phyloP scores from a whole-genome alignment of 305 asterid genomes.

The Stenogyne calaminthoides region DNA sequence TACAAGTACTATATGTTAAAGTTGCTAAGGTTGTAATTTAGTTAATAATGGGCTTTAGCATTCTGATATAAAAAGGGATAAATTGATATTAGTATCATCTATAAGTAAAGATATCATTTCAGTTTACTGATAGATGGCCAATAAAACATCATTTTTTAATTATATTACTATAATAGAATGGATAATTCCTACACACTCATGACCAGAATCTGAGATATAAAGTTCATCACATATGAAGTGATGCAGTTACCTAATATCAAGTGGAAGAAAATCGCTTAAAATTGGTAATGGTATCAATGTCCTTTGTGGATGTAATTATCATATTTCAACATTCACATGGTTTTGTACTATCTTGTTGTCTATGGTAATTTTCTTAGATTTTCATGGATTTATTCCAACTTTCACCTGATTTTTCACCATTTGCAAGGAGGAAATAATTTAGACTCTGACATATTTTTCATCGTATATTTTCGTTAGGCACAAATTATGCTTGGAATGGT shows the following conservation, averaged over 20 bases:
- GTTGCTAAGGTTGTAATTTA: background rate
- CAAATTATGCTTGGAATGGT: slow-evolving; percentile 99
- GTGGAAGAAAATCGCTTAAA: background rate
- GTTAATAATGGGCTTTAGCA: background rate
- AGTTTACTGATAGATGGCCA: background rate
- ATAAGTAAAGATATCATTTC: slow-evolving; percentile 14
- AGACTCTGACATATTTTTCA: slow-evolving; percentile 26
- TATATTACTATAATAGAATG: background rate
- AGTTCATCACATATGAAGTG: slow-evolving; percentile 2
- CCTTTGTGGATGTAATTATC: background rate
- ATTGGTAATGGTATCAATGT: background rate
- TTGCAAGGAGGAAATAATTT: background rate
- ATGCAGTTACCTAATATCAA: slow-evolving; percentile 1
- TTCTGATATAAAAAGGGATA: background rate
- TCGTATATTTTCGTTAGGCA: slow-evolving; percentile 52
- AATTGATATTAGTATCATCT: background rate
- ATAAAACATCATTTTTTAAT: background rate
- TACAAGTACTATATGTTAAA: background rate
- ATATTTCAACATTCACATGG: slow-evolving; percentile 13
- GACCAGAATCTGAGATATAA: background rate
- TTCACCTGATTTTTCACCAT: background rate
- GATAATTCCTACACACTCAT: background rate
- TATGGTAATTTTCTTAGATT: background rate
- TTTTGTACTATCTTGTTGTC: slow-evolving; percentile 9
- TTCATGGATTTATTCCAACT: background rate